Evolutionary conservation across 2,329 filamentous ascomycete genomes (phyloP).

Genomic region (Pleomassaria siparia): DNA sequence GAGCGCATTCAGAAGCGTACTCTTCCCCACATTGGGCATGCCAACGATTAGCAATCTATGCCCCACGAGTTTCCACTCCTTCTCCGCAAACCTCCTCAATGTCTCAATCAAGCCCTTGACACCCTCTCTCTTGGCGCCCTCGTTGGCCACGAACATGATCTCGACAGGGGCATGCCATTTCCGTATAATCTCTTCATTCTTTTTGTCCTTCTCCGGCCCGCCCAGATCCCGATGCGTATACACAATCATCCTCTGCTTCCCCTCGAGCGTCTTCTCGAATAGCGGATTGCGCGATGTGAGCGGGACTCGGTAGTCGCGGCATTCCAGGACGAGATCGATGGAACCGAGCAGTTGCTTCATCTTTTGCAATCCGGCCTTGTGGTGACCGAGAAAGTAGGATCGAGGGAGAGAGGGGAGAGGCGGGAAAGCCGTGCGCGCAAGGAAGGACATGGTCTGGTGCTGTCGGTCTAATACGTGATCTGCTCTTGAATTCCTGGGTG

Average conservation of each 20-base stretch:
- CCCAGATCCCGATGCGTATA: slow-evolving; percentile 81
- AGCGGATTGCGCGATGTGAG: slow-evolving; percentile 86
- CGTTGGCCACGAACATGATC: slow-evolving; percentile 55
- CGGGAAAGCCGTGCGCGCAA: slow-evolving; percentile 73
- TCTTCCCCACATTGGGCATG: slow-evolving; percentile 98
- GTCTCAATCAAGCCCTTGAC: slow-evolving; percentile 47
- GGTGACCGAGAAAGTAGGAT: slow-evolving; percentile 94
- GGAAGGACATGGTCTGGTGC: slow-evolving; percentile 55
- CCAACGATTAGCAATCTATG: slow-evolving; percentile 85
- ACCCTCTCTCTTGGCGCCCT: not conserved
- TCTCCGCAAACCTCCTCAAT: slow-evolving; percentile 54
- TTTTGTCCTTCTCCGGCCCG: slow-evolving; percentile 23
- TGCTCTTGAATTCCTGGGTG: too few species aligned
- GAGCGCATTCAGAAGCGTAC: slow-evolving; percentile 85
- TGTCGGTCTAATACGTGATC: too few species aligned
- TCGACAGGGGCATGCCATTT: slow-evolving; percentile 56
- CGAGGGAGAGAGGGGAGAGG: slow-evolving; percentile 74
- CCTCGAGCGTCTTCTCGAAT: slow-evolving; percentile 76
- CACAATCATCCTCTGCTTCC: slow-evolving; percentile 74
- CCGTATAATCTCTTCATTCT: slow-evolving; percentile 54
- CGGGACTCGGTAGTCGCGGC: slow-evolving; percentile 88
- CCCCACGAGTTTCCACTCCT: slow-evolving; percentile 68
- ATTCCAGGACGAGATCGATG: slow-evolving; percentile 89
- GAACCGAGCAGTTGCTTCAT: slow-evolving; percentile 80
- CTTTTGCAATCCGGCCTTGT: slow-evolving; percentile 75